These are phyloP conservation scores for Pseudogymnoascus sp. DNA, from an alignment of 2,329 filamentous ascomycete genomes.

Conservation along the genomic window DNA sequence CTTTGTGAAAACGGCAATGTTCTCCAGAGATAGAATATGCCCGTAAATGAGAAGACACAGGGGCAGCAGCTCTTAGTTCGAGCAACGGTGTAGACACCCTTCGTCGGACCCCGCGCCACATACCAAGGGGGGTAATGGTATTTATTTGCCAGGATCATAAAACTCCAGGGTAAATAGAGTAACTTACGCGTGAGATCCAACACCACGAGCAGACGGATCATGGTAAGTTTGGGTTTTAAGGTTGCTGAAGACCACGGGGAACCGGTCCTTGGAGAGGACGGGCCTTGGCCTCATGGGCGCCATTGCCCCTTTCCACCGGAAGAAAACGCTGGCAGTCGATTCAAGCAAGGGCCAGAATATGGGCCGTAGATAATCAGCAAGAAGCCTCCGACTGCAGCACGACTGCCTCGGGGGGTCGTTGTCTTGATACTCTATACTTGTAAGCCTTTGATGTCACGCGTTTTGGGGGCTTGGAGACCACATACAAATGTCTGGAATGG, in stretches of 20 bases:
- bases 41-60: not conserved
- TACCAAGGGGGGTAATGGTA: not conserved
- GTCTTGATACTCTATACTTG: not conserved
- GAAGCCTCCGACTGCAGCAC: not conserved
- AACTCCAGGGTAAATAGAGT: not conserved
- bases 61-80: not conserved
- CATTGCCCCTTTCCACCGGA: slow-evolving; percentile 12
- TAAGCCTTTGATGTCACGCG: not conserved
- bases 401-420: not conserved
- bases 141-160: not conserved
- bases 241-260: slow-evolving; percentile 56
- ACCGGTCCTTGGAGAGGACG: slow-evolving; percentile 60
- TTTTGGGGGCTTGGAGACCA: not conserved
- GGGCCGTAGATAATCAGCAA: not conserved
- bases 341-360: not conserved
- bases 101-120: too few relatives aligned
- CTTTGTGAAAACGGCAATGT: not conserved
- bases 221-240: slow-evolving; percentile 66
- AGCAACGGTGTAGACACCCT: not conserved
- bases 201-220: slow-evolving; percentile 48
- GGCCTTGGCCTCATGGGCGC: slow-evolving; percentile 36
- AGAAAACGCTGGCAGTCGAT: not conserved
- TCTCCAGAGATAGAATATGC: not conserved
- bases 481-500: not conserved
- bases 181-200: slow-evolving; percentile 48